Evolutionary conservation across 768 basidiomycete genomes (phyloP), one percentile per base, ranked within the genome.

Genomic region (Kwoniella heveanensis): DNA sequence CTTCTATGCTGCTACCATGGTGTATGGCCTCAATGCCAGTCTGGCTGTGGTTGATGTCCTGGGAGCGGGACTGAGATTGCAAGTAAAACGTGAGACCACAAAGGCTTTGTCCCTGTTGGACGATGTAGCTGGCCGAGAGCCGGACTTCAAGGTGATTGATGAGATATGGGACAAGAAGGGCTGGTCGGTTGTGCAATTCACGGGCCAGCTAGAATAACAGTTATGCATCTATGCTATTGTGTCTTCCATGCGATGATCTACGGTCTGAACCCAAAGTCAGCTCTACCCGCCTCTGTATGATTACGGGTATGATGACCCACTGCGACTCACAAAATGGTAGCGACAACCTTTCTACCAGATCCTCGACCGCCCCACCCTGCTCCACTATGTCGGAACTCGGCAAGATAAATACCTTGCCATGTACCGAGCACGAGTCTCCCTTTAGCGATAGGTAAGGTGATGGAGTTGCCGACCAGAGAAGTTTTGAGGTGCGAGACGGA

Each of bases 331-430:
- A 76, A 56, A 19, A 76, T 73, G 12, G 74, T 76, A 15, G 74
- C 74, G n/a, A 71, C 66, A 3, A 76, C 72, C 37, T 72, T 73
- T n/a, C 74, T 46, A 17, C 74, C 74, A 25, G 55, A 54, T 8
- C 74, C 74, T 37, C 61, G n/a, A 21, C 69, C 69, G 13, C 74
- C 74, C 69, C 69, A 76, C 22, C 74, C 74, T 12, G 65, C 50
- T 21, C 74, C 74, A n/a, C 64, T 64, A 32, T 71, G 57, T 29
- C 74, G 52, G 36, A 73, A 71, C 60, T 95, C 92, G 1, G 88
- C 88, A 49, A 94, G 83, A 77, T 94, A 94, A 58, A 93, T 91
- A 0, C 92, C 92, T 85, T 96, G 93, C 93, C 93, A 96, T 24
- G 90, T 93, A 12, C 93, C 93, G 54, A 96, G 81, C 66, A 88